These are phyloP conservation scores for Neonothopanus nambi DNA, from an alignment of 1,284 basidiomycete species.

Conservation along the genomic window DNA sequence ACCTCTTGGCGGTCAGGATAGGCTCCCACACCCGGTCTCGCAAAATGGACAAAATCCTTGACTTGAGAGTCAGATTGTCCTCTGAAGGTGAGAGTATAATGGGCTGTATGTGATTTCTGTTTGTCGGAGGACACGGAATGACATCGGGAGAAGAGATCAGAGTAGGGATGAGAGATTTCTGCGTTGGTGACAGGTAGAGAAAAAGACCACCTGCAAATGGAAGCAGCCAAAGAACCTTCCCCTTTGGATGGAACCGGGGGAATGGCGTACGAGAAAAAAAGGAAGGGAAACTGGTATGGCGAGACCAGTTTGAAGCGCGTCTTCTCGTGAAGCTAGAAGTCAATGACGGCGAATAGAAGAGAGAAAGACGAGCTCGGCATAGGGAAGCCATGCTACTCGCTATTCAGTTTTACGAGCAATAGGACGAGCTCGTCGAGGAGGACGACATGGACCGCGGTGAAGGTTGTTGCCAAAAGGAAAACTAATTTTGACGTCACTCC, in stretches of 20 bases:
- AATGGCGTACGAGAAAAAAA: conserved; percentile 3
- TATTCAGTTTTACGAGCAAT: neutral
- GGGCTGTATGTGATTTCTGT: conserved; percentile 21
- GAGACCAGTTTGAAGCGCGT: conserved; percentile 9
- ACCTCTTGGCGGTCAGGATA: conserved; percentile 80
- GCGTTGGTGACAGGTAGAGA: conserved; percentile 45
- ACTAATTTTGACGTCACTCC: no score
- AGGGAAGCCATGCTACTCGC: neutral
- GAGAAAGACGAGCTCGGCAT: neutral
- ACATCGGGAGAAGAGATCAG: conserved; percentile 61
- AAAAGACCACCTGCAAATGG: conserved; percentile 57
- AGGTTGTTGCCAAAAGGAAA: neutral
- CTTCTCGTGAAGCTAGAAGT: neutral
- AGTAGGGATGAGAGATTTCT: conserved; percentile 40
- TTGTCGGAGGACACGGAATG: conserved; percentile 53
- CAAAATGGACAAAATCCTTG: conserved; percentile 46
- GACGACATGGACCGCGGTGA: conserved; percentile 2
- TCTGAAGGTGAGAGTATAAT: conserved; percentile 67
- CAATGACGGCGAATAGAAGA: no score
- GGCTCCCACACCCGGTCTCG: conserved; percentile 79
- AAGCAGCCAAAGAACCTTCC: conserved; percentile 48
- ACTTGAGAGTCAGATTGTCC: conserved; percentile 45
- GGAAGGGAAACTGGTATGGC: conserved; percentile 3
- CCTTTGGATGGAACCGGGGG: neutral
- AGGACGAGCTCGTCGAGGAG: neutral